A percentile compares a stretch with the other conserved stretches of the same genome.
phyloP scores from a whole-genome alignment of 768 basidiomycete species.

The Boletus sp. region DNA sequence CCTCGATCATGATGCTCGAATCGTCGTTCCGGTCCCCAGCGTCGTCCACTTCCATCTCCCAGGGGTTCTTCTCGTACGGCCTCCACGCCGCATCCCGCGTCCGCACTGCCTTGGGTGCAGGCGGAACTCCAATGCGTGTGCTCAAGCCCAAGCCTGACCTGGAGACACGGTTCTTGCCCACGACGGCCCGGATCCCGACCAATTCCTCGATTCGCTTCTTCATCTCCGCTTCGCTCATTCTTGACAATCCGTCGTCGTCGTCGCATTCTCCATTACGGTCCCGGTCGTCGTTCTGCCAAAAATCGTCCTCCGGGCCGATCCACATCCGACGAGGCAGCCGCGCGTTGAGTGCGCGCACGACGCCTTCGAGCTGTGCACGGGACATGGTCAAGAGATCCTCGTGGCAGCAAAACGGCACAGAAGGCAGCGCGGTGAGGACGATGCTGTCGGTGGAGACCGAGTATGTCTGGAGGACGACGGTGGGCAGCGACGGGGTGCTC shows the following conservation, averaged over 20 bases:
- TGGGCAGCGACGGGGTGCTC: slow-evolving; percentile 20
- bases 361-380: slow-evolving; percentile 48
- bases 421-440: slow-evolving; percentile 59
- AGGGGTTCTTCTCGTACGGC: slow-evolving; percentile 17
- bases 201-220: slow-evolving; percentile 56
- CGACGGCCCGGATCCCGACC: slow-evolving; percentile 49
- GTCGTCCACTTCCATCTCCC: slow-evolving; percentile 26
- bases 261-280: not conserved
- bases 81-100: slow-evolving; percentile 21
- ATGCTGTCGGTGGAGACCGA: slow-evolving; percentile 49
- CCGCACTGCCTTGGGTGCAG: slow-evolving; percentile 28
- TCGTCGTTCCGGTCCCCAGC: slow-evolving; percentile 7
- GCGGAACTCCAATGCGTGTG: slow-evolving; percentile 27
- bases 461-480: slow-evolving; percentile 62
- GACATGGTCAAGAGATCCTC: slow-evolving; percentile 69
- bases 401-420: slow-evolving; percentile 69
- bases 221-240: slow-evolving; percentile 43
- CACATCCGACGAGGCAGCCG: slow-evolving; percentile 51
- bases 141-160: slow-evolving; percentile 25
- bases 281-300: slow-evolving; percentile 7
- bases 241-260: slow-evolving; percentile 14
- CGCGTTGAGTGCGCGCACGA: slow-evolving; percentile 54
- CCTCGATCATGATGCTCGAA: slow-evolving; percentile 13
- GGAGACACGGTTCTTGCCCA: slow-evolving; percentile 29
- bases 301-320: slow-evolving; percentile 43